Percentiles rank a stretch among this genome's conserved stretches.
Conservation (phyloP, 1,284 basidiomycete genomes). For the Calocybe gambosa region DNA sequence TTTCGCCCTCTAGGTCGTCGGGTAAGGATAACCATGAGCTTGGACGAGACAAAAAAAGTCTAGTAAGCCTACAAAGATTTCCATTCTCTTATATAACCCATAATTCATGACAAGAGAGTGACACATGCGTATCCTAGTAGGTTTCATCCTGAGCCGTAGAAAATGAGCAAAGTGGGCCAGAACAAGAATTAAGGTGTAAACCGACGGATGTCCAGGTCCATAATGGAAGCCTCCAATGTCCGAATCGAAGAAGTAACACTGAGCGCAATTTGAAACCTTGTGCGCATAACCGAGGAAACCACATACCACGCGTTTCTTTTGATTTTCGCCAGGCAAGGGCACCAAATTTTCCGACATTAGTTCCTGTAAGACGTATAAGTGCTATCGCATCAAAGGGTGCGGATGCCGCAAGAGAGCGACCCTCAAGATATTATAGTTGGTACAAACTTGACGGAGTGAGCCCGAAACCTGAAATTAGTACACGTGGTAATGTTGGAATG, state of each 20-base stretch:
- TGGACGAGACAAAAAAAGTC: not conserved
- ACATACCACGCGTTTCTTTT: conserved; percentile 83
- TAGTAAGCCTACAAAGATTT: conserved; percentile 78
- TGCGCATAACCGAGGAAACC: conserved; percentile 6
- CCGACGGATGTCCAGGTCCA: conserved; percentile 87
- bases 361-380: not conserved
- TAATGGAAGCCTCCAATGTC: conserved; percentile 99
- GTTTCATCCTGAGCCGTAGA: conserved; percentile 72
- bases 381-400: conserved; percentile 22
- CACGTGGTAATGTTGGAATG: conserved; percentile 7
- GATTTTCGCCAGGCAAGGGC: conserved; percentile 65
- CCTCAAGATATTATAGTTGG: not conserved
- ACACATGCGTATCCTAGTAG: conserved; percentile 97
- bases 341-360: conserved; percentile 50
- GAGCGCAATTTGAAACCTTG: not conserved
- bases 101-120: conserved; percentile 99
- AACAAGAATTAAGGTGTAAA: conserved; percentile 8
- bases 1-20: conserved; percentile 76
- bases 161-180: conserved; percentile 13
- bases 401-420: not conserved
- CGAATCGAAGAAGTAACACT: conserved; percentile 98
- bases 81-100: conserved; percentile 95
- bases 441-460: not conserved
- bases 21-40: conserved; percentile 6
- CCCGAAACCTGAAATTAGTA: not conserved